phyloP scores from a whole-genome alignment of 257 asterid genomes.

The Lantana camara region DNA sequence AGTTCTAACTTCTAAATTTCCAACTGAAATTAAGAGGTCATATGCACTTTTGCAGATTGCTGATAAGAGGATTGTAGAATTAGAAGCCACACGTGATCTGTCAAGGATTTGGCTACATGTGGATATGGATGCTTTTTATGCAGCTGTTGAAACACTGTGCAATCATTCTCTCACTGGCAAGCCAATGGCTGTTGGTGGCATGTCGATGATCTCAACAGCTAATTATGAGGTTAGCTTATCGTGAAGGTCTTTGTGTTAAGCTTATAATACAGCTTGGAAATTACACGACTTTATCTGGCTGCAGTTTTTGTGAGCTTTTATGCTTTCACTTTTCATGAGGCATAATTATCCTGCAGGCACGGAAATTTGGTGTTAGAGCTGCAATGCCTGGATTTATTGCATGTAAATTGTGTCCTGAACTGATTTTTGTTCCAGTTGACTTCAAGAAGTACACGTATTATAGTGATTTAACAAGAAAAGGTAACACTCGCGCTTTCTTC shows the following conservation, averaged over 20 bases:
- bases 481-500: conserved; percentile 40
- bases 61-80: conserved; percentile 66
- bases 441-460: conserved; percentile 82
- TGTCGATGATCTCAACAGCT: conserved; percentile 97
- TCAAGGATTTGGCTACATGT: conserved; percentile 93
- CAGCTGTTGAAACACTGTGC: conserved; percentile 85
- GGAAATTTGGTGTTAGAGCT: conserved; percentile 95
- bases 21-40: not conserved
- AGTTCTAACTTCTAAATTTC: no score
- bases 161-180: conserved; percentile 74
- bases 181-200: conserved; percentile 97
- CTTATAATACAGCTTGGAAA: conserved; percentile 18
- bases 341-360: conserved; percentile 62
- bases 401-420: conserved; percentile 77
- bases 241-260: not conserved
- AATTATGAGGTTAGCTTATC: conserved; percentile 82
- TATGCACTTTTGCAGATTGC: conserved; percentile 70
- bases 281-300: no score
- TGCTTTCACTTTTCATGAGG: conserved; percentile 19
- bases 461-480: conserved; percentile 86
- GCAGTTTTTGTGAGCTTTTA: no score
- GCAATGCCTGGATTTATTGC: conserved; percentile 99
- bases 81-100: conserved; percentile 81
- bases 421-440: conserved; percentile 79
- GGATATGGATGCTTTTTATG: conserved; percentile 99